Evolutionary conservation across 192 early-diverging fungal genomes (phyloP).

Genomic region (Entomortierella beljakovae): DNA sequence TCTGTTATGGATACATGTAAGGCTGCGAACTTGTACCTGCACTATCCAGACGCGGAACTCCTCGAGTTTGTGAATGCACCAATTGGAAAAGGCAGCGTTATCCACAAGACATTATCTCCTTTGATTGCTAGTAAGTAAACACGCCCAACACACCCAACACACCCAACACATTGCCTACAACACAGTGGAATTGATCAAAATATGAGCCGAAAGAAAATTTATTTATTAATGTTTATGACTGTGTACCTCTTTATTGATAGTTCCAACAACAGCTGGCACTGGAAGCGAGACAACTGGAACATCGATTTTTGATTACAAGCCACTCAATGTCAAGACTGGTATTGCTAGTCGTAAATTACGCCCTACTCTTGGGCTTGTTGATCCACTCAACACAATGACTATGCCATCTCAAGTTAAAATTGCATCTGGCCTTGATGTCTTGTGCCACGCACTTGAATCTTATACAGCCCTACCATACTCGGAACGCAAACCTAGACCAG

Average conservation of each 20-base stretch:
- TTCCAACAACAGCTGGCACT: constrained; percentile 77
- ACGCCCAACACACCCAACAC: no score
- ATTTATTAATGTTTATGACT: constrained; percentile 6
- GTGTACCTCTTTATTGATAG: constrained; percentile 7
- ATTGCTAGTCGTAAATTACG: constrained; percentile 88
- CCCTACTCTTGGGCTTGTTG: constrained; percentile 87
- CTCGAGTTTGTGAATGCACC: constrained; percentile 95
- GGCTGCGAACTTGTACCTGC: constrained; percentile 89
- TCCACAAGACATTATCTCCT: constrained; percentile 79
- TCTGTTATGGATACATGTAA: constrained; percentile 93
- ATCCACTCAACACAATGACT: constrained; percentile 87
- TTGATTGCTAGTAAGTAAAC: constrained; percentile 74
- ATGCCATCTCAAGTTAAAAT: constrained; percentile 91
- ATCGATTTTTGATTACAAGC: constrained; percentile 92
- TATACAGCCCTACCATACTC: constrained; percentile 92
- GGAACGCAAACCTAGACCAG: constrained; percentile 79
- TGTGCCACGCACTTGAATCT: constrained; percentile 92
- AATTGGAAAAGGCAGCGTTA: constrained; percentile 85
- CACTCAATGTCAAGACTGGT: constrained; percentile 87
- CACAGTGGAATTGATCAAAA: no score
- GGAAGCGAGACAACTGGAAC: constrained; percentile 93
- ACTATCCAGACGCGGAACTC: constrained; percentile 85
- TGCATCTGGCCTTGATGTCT: constrained; percentile 87
- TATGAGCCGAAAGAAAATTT: no score
- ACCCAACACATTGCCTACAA: no score